phyloP scores from a whole-genome alignment of 768 basidiomycete species.

The Xerocomellus amylosporus region DNA sequence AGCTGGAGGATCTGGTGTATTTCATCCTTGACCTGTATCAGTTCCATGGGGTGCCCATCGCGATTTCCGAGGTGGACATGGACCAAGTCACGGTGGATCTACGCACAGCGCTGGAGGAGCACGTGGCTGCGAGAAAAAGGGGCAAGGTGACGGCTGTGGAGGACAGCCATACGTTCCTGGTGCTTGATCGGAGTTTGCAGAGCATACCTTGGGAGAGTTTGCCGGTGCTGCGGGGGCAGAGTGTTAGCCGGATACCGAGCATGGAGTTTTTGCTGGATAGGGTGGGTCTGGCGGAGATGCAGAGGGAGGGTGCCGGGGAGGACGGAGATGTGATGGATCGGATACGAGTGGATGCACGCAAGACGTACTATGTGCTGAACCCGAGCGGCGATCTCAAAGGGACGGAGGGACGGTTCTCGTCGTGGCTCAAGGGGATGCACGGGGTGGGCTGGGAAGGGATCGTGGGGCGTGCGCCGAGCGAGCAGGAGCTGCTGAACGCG shows the following conservation, averaged over 20 bases:
- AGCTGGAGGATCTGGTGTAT: constrained; percentile 91
- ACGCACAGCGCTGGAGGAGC: constrained; percentile 71
- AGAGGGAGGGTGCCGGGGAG: constrained; percentile 29
- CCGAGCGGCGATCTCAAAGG: constrained; percentile 85
- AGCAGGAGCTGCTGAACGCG: constrained; percentile 77
- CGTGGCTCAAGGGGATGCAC: constrained; percentile 75
- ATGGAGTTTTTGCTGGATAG: constrained; percentile 86
- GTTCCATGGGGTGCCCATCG: constrained; percentile 86
- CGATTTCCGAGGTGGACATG: constrained; percentile 88
- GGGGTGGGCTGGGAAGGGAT: constrained; percentile 81
- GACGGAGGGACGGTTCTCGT: constrained; percentile 78
- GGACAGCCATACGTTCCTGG: constrained; percentile 80
- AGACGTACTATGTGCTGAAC: constrained; percentile 83
- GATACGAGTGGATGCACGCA: constrained; percentile 58
- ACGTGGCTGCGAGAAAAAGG: constrained; percentile 41
- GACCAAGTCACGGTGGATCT: constrained; percentile 89
- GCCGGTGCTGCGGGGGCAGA: constrained; percentile 76
- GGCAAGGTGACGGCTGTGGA: constrained; percentile 27
- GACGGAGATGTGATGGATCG: constrained; percentile 38
- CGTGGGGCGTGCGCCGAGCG: constrained; percentile 70
- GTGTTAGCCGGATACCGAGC: constrained; percentile 91
- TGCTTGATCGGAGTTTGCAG: constrained; percentile 87
- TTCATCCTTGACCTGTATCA: constrained; percentile 94
- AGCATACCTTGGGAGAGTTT: constrained; percentile 95
- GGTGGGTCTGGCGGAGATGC: constrained; percentile 55